A percentile compares a stretch with the other conserved stretches of the same genome.
These are phyloP conservation scores for Macadamia integrifolia DNA, from an alignment of 164 flowering plant genomes.

Conservation along the genomic window DNA sequence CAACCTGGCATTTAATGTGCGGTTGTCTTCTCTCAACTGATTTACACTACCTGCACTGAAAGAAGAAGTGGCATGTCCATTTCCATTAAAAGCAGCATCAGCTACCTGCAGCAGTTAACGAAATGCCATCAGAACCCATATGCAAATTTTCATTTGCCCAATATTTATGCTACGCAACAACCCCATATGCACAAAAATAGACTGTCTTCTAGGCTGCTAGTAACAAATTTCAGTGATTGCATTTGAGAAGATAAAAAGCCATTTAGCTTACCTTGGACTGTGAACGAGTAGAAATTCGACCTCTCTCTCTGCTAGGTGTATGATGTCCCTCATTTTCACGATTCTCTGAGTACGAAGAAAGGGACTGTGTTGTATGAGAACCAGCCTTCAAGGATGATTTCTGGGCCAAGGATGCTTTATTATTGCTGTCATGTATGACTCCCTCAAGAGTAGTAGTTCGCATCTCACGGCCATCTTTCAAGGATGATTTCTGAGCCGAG, in stretches of 20 bases:
- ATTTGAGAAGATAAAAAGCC: too few relatives aligned
- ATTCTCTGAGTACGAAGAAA: constrained; percentile 1
- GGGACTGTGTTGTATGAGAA: background rate
- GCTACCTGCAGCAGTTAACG: constrained; percentile 14
- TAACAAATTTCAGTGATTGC: too few relatives aligned
- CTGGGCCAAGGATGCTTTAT: constrained; percentile 10
- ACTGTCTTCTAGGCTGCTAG: too few relatives aligned
- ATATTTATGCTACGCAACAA: too few relatives aligned
- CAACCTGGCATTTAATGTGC: constrained; percentile 43
- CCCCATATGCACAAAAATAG: too few relatives aligned
- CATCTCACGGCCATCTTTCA: constrained; percentile 19
- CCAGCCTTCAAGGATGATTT: constrained; percentile 5
- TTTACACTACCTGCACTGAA: constrained; percentile 15
- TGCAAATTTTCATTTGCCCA: too few relatives aligned
- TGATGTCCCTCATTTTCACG: constrained; percentile 17
- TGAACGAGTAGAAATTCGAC: constrained; percentile 4
- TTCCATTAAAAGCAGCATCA: constrained; percentile 6
- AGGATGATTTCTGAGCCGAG: constrained; percentile 4
- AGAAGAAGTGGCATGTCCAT: constrained; percentile 9
- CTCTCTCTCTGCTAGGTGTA: constrained; percentile 16
- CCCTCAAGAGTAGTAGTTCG: constrained; percentile 9
- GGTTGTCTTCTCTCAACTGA: constrained; percentile 52
- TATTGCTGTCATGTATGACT: constrained; percentile 12
- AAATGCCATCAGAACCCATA: background rate
- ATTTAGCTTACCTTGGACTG: constrained; percentile 21